These are phyloP conservation scores for Apophysomyces sp. DNA, from an alignment of 371 early-diverging fungal genomes.

Conservation along the genomic window DNA sequence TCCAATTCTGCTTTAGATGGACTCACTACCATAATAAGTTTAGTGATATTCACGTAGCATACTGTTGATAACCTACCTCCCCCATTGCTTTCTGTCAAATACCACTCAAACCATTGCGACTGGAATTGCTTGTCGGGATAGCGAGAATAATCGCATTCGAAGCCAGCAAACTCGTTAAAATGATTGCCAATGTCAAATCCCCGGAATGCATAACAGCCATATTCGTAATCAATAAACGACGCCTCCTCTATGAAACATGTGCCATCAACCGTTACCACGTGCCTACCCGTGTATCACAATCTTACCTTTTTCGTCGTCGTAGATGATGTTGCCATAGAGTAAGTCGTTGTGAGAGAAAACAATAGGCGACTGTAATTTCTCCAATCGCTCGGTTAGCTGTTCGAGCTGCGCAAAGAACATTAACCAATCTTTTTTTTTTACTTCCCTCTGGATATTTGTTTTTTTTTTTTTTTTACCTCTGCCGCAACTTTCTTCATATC, in stretches of 20 bases:
- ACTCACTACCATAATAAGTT: slow-evolving; percentile 4
- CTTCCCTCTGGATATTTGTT: background rate
- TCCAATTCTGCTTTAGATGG: slow-evolving; percentile 58
- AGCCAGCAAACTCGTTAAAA: slow-evolving; percentile 92
- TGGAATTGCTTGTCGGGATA: slow-evolving; percentile 79
- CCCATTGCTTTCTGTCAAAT: slow-evolving; percentile 40
- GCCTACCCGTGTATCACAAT: slow-evolving; percentile 3
- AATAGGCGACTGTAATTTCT: slow-evolving; percentile 69
- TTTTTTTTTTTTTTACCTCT: slow-evolving; percentile 37
- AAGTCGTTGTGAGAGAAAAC: slow-evolving; percentile 94
- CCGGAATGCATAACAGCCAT: slow-evolving; percentile 80
- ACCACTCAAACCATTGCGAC: slow-evolving; percentile 70
- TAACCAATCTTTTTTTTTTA: no score
- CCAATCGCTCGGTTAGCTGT: slow-evolving; percentile 55
- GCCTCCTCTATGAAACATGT: slow-evolving; percentile 33
- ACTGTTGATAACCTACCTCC: slow-evolving; percentile 23
- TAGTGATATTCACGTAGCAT: background rate
- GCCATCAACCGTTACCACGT: slow-evolving; percentile 10
- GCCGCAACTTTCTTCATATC: slow-evolving; percentile 46
- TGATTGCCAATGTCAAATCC: slow-evolving; percentile 96
- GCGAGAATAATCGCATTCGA: slow-evolving; percentile 89
- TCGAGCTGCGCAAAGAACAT: slow-evolving; percentile 33
- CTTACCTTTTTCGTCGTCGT: slow-evolving; percentile 59
- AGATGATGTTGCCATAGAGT: slow-evolving; percentile 87
- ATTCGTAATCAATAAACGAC: slow-evolving; percentile 94